Evolutionary conservation across 2,329 filamentous ascomycete genomes (phyloP).

Genomic region (Curvularia sp.): DNA sequence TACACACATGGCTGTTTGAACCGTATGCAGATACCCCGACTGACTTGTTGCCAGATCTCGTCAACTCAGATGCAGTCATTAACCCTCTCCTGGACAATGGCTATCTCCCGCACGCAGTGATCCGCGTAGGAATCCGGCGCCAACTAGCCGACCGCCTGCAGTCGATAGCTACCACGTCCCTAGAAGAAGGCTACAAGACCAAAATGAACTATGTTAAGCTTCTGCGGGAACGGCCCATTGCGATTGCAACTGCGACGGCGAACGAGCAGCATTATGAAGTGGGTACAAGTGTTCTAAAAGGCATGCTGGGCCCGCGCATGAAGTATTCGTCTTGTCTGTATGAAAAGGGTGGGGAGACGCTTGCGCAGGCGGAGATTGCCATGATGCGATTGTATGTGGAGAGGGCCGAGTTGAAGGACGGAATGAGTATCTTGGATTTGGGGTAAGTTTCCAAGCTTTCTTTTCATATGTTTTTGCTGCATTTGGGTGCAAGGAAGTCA

Average conservation of each 20-base stretch:
- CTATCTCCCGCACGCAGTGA: constrained; percentile 68
- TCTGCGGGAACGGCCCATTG: constrained; percentile 68
- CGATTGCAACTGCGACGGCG: constrained; percentile 70
- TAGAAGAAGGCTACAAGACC: constrained; percentile 61
- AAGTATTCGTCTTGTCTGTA: constrained; percentile 76
- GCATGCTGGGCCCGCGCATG: constrained; percentile 71
- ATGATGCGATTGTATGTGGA: constrained; percentile 71
- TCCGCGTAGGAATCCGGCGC: constrained; percentile 70
- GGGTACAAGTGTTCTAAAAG: constrained; percentile 67
- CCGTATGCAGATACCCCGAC: not conserved
- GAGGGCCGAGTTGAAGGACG: constrained; percentile 65
- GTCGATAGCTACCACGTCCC: constrained; percentile 62
- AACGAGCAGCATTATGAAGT: constrained; percentile 78
- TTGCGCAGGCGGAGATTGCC: constrained; percentile 70
- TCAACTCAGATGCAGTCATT: constrained; percentile 37
- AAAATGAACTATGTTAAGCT: constrained; percentile 70
- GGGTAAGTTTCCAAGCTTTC: constrained; percentile 58
- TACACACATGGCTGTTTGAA: constrained; percentile 21
- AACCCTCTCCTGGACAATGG: constrained; percentile 66
- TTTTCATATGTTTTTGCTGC: constrained; percentile 15
- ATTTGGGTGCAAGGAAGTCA: not conserved
- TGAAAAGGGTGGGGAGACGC: constrained; percentile 61
- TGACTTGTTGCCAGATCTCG: constrained; percentile 28
- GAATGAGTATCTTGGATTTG: constrained; percentile 68
- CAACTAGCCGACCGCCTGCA: constrained; percentile 68